Evolutionary conservation across 352 stramenopile genomes (phyloP).

Genomic region (Pythium scleroteichum): DNA sequence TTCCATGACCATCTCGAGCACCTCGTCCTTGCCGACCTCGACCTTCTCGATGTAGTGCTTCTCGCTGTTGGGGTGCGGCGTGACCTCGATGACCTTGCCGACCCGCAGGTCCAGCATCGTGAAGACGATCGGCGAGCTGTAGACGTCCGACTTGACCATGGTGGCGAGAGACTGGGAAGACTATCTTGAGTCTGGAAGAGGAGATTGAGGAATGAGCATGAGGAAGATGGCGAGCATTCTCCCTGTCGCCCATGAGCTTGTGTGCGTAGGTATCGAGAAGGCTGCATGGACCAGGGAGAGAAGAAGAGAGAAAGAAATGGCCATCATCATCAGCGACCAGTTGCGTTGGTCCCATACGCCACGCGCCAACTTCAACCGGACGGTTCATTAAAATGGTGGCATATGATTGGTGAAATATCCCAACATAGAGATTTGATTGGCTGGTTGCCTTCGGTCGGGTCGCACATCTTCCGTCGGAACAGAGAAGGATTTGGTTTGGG

Average conservation of each 20-base stretch:
- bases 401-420: constrained; percentile 27
- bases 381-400: constrained; percentile 31
- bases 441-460: not conserved
- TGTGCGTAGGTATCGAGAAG: too few species aligned
- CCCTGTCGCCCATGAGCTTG: constrained; percentile 7
- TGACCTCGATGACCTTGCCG: constrained; percentile 68
- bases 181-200: constrained; percentile 40
- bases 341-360: constrained; percentile 11
- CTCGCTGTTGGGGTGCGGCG: constrained; percentile 66
- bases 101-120: constrained; percentile 68
- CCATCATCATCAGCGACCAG: constrained; percentile 12
- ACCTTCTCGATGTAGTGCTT: constrained; percentile 78
- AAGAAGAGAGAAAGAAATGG: constrained; percentile 19
- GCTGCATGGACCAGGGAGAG: constrained; percentile 7
- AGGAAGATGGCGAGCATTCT: not conserved
- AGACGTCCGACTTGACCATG: constrained; percentile 82
- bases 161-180: constrained; percentile 20
- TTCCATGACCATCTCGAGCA: constrained; percentile 76
- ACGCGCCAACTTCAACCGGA: constrained; percentile 36
- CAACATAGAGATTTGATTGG: constrained; percentile 6
- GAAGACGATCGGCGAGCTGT: constrained; percentile 73
- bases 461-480: not conserved
- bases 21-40: constrained; percentile 71
- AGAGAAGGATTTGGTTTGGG: constrained; percentile 3
- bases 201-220: constrained; percentile 54